A percentile compares a stretch with the other conserved stretches of the same genome.
These are phyloP conservation scores for Aphanomyces astaci DNA, from an alignment of 352 stramenopile genomes.

Conservation along the genomic window DNA sequence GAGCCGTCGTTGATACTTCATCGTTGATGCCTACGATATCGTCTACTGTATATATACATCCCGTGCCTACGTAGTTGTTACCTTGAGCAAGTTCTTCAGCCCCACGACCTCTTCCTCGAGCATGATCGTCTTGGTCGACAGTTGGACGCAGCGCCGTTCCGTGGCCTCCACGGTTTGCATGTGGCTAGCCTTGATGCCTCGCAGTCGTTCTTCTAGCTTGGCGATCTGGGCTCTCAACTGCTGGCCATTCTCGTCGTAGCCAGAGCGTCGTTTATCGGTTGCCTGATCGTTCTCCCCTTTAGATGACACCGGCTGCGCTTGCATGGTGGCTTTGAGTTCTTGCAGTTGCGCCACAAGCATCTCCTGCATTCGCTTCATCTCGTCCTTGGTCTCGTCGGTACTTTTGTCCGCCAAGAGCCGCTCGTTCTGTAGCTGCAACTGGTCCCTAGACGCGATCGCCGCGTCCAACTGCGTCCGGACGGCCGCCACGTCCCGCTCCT, in stretches of 20 bases:
- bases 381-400: neutral
- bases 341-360: slow-evolving; percentile 36
- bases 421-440: neutral
- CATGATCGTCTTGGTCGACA: slow-evolving; percentile 70
- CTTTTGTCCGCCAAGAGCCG: neutral
- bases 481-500: neutral
- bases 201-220: slow-evolving; percentile 32
- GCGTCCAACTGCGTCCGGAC: neutral
- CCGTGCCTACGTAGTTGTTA: neutral
- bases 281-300: neutral
- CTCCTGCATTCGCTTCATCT: slow-evolving; percentile 33
- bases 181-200: neutral
- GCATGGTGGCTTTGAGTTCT: slow-evolving; percentile 33
- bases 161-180: slow-evolving; percentile 39
- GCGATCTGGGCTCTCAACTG: slow-evolving; percentile 15
- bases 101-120: slow-evolving; percentile 51
- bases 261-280: neutral
- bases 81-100: slow-evolving; percentile 36
- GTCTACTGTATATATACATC: neutral
- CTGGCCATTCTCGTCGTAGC: neutral
- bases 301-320: slow-evolving; percentile 6
- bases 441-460: neutral
- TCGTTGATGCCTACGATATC: too few relatives aligned
- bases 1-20: neutral
- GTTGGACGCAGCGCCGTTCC: slow-evolving; percentile 45